A percentile compares a stretch with the other conserved stretches of the same genome.
Conservation (phyloP, 345 rosid species). For the Balakata baccata region DNA sequence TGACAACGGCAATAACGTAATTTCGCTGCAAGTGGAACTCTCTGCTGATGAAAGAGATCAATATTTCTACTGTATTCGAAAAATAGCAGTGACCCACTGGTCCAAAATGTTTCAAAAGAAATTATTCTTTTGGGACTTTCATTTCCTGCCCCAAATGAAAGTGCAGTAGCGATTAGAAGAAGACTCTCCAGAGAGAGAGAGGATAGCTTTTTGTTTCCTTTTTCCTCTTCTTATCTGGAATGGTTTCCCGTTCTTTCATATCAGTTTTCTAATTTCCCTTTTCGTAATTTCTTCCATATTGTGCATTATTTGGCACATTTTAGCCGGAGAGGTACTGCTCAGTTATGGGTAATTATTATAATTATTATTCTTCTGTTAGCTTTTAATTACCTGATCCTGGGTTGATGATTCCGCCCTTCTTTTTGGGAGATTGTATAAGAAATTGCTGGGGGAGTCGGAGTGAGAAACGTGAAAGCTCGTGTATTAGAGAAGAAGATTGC, state of each 20-base stretch:
- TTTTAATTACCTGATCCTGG: slow-evolving; percentile 27
- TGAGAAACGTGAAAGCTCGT: slow-evolving; percentile 24
- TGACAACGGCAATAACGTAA: not conserved
- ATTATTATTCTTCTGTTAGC: not conserved
- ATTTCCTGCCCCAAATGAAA: not conserved
- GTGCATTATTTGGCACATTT: not conserved
- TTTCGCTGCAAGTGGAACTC: not conserved
- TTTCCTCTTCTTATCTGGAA: slow-evolving; percentile 1
- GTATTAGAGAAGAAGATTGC: slow-evolving; percentile 32
- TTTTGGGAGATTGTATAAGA: slow-evolving; percentile 27
- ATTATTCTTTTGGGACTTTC: not conserved
- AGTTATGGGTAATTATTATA: not conserved
- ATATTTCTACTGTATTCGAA: not conserved
- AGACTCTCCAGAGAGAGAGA: not conserved
- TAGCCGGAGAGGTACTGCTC: slow-evolving; percentile 12
- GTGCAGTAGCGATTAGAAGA: not conserved
- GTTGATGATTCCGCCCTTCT: slow-evolving; percentile 30
- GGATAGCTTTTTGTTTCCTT: not conserved
- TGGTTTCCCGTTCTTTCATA: slow-evolving; percentile 21
- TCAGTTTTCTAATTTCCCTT: not conserved
- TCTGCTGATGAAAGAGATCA: too few relatives aligned
- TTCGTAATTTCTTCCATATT: not conserved
- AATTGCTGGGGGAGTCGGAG: not conserved
- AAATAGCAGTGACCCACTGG: not conserved
- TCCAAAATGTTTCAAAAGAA: not conserved